Conservation (phyloP, 2,329 filamentous ascomycete species). For the Phaeosphaeriaceae sp. region DNA sequence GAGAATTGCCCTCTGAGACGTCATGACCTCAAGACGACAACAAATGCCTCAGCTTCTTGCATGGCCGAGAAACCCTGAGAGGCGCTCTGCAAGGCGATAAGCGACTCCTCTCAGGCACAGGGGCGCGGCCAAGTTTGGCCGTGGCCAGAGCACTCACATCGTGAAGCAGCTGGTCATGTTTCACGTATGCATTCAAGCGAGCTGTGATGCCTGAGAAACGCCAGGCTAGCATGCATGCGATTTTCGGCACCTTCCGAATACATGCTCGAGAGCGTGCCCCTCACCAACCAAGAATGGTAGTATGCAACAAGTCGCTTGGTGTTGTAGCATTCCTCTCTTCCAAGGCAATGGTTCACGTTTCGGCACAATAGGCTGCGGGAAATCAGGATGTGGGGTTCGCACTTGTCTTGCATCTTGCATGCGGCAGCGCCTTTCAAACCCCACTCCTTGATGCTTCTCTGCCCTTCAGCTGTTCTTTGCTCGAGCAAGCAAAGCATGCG, state of each 20-base stretch:
- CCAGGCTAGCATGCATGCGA: not conserved
- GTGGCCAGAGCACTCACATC: not conserved
- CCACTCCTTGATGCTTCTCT: not conserved
- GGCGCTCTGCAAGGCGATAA: not conserved
- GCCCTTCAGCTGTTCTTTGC: not conserved
- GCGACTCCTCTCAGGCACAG: not conserved
- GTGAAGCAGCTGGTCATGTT: not conserved
- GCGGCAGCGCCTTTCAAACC: constrained; percentile 5
- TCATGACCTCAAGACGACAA: not conserved
- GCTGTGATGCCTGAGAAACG: not conserved
- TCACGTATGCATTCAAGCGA: not conserved
- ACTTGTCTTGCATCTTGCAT: constrained; percentile 7
- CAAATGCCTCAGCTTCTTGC: not conserved
- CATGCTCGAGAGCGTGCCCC: not conserved
- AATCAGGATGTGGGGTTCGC: constrained; percentile 5
- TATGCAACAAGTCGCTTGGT: not conserved
- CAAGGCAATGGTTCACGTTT: constrained; percentile 5
- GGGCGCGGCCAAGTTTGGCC: not conserved
- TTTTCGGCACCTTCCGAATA: not conserved
- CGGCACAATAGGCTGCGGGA: constrained; percentile 8
- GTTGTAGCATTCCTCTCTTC: not conserved
- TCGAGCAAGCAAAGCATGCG: not conserved
- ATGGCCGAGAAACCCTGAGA: not conserved
- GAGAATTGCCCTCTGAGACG: not conserved
- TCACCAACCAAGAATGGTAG: constrained; percentile 11